Evolutionary conservation across 176 grass and related monocot species (phyloP), one percentile per base, ranked within the genome.

Genomic region (Triticum monococcum): DNA sequence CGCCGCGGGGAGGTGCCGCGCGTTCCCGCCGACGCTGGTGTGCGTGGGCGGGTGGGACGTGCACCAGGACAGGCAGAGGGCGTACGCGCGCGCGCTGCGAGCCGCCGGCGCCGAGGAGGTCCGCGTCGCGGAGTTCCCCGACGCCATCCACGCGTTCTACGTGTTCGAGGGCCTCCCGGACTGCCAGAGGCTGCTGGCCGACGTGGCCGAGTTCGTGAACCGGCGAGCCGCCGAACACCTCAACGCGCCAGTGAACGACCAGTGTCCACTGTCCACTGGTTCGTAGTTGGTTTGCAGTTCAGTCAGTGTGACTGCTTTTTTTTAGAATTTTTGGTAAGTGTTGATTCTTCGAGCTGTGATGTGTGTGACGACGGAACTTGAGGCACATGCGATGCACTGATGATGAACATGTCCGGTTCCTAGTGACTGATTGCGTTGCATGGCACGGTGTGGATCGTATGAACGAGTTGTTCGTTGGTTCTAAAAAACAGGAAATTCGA

Each of bases 21-120:
- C 60, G 57, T 91, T 94, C 83, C 92, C 89, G 67, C 46, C 89
- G 40, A 68, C 89, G 8, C 4, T 91, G 80, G 85, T 89, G 56
- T 89, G 84, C 83, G 52, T 92, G 40, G 92, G 89, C 61, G 75
- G 70, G 45, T 87, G 88, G 87, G 84, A 94, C 87, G 79, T 68
- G 74, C 87, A 89, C 59, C 90, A 89, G 86, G 87, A 92, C 83
- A n/a, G 90, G 81, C 84, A 92, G 32, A 25, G 90, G 32, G 80
- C 9, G 60, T 90, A 90, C 72, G 73, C 76, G 0, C 73, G 61
- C 45, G 79, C 82, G 56, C 90, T 92, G 35, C 74, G 24, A 17
- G 46, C 2, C 70, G 43, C 50, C 17, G 83, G 90, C 38, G 71
- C 66, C 2, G 46, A 26, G 72, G 76, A 84, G 14, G 80, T 81